Conservation (phyloP, 257 asterid species). For the Petunia axillaris region DNA sequence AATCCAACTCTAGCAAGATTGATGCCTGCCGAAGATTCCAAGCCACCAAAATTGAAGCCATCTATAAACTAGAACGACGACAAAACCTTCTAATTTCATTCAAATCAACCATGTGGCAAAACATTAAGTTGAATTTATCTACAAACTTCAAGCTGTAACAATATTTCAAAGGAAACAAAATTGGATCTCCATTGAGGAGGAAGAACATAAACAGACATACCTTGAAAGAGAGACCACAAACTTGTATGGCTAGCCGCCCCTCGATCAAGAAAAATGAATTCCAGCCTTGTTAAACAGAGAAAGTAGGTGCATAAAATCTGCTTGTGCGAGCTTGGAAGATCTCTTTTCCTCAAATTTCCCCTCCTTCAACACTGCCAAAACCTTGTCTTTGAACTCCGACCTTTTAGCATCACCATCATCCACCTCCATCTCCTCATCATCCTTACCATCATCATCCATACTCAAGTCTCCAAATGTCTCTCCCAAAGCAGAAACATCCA, state of each 20-base stretch:
- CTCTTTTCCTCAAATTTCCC: slow-evolving; percentile 81
- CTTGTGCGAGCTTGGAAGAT: slow-evolving; percentile 76
- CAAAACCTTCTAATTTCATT: background rate
- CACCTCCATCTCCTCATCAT: slow-evolving; percentile 70
- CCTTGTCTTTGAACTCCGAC: slow-evolving; percentile 68
- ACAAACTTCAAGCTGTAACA: background rate
- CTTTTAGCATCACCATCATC: slow-evolving; percentile 66
- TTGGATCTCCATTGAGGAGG: slow-evolving; percentile 16
- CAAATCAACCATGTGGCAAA: background rate
- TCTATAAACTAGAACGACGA: background rate
- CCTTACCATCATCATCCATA: slow-evolving; percentile 62
- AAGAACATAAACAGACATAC: too few relatives aligned
- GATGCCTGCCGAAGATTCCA: background rate
- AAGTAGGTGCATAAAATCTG: slow-evolving; percentile 83
- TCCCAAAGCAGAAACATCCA: slow-evolving; percentile 72
- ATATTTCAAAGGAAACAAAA: slow-evolving; percentile 25
- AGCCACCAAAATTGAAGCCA: background rate
- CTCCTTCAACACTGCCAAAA: slow-evolving; percentile 61
- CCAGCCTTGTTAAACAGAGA: slow-evolving; percentile 80
- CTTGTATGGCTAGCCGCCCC: background rate
- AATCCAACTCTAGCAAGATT: background rate
- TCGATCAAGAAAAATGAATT: slow-evolving; percentile 70
- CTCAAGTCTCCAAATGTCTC: slow-evolving; percentile 69
- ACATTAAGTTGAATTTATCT: background rate
- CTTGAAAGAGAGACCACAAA: background rate